Conservation (phyloP, 306 rosid genomes). For the Quillaja saponaria region DNA sequence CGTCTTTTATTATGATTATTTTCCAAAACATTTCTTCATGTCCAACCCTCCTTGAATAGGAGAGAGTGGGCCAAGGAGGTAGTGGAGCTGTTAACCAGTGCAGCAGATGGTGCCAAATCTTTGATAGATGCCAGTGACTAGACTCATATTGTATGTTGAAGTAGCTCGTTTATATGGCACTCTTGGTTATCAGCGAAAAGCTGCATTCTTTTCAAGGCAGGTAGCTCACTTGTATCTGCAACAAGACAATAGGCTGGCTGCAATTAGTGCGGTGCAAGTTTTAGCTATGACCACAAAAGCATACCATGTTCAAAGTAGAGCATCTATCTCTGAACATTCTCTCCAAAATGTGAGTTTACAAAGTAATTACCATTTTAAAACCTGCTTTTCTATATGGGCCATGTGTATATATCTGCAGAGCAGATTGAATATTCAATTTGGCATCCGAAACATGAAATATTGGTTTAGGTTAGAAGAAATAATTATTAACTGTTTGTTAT, state of each 20-base stretch:
- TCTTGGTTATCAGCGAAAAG: slow-evolving; percentile 93
- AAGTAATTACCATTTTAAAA: slow-evolving; percentile 19
- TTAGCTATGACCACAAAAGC: slow-evolving; percentile 96
- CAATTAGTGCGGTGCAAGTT: slow-evolving; percentile 99
- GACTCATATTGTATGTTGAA: slow-evolving; percentile 78
- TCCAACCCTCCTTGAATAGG: slow-evolving; percentile 47
- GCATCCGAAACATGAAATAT: slow-evolving; percentile 4
- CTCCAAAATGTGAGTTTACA: slow-evolving; percentile 60
- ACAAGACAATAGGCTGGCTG: slow-evolving; percentile 89
- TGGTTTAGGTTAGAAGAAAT: no score
- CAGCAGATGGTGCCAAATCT: slow-evolving; percentile 96
- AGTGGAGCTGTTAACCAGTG: slow-evolving; percentile 80
- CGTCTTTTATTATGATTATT: slow-evolving; percentile 12
- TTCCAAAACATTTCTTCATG: background rate
- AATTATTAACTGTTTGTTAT: no score
- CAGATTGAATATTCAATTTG: slow-evolving; percentile 10
- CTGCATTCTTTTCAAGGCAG: slow-evolving; percentile 96
- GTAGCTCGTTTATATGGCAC: slow-evolving; percentile 95
- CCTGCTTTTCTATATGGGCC: slow-evolving; percentile 17
- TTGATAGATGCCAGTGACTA: slow-evolving; percentile 95
- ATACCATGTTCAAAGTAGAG: slow-evolving; percentile 91
- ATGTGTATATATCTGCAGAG: slow-evolving; percentile 15
- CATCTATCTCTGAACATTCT: slow-evolving; percentile 51
- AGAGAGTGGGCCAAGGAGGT: slow-evolving; percentile 93
- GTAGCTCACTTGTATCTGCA: slow-evolving; percentile 95